These are phyloP conservation scores for Podaxis sp. DNA, from an alignment of 768 basidiomycete genomes.

Conservation along the genomic window DNA sequence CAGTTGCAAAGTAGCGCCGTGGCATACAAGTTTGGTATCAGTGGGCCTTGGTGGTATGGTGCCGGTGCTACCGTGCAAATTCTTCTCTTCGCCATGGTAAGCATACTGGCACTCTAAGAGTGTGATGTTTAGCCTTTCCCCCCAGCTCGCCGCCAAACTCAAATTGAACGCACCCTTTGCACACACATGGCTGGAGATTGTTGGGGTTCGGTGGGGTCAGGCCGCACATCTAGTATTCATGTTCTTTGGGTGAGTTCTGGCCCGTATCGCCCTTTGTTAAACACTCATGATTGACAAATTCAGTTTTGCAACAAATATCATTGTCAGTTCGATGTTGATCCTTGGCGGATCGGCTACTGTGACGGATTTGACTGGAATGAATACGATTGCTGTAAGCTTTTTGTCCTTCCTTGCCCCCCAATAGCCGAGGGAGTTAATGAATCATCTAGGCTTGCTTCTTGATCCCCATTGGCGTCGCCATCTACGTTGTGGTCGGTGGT, in stretches of 20 bases:
- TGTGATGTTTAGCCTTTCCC: constrained; percentile 2
- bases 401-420: neutral
- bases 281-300: neutral
- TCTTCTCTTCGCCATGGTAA: constrained; percentile 82
- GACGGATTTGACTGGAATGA: constrained; percentile 85
- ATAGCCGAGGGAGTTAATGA: neutral
- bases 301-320: constrained; percentile 85
- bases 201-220: constrained; percentile 77
- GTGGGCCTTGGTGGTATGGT: constrained; percentile 90
- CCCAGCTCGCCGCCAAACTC: constrained; percentile 82
- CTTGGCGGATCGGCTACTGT: constrained; percentile 88
- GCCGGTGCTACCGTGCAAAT: constrained; percentile 89
- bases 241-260: constrained; percentile 68
- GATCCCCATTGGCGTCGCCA: constrained; percentile 82
- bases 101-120: constrained; percentile 12
- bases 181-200: constrained; percentile 89
- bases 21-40: constrained; percentile 84
- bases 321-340: constrained; percentile 85
- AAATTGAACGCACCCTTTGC: constrained; percentile 89
- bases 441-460: constrained; percentile 75
- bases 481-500: constrained; percentile 86
- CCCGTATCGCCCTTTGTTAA: neutral
- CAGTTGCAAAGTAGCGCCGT: constrained; percentile 79
- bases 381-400: constrained; percentile 66
- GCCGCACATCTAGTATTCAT: constrained; percentile 82